phyloP scores from a whole-genome alignment of 805 yeast genomes.

The Starmerella lactis-condensi region DNA sequence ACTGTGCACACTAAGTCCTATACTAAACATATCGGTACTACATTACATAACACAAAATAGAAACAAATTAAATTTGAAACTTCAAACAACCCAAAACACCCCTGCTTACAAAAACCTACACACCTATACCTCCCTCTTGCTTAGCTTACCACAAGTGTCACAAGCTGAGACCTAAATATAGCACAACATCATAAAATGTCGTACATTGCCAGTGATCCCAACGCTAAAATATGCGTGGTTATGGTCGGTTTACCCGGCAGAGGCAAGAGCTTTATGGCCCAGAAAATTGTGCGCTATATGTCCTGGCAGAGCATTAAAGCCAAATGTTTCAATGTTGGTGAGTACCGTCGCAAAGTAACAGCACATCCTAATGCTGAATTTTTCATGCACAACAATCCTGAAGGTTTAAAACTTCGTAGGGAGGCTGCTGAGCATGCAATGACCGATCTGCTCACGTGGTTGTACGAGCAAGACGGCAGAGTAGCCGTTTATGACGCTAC shows the following conservation, averaged over 20 bases:
- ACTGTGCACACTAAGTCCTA: too few species aligned
- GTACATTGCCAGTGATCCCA: conserved; percentile 17
- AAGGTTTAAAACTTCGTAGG: conserved; percentile 43
- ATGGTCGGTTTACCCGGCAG: conserved; percentile 35
- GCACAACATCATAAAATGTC: conserved; percentile 5
- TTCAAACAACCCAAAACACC: too few species aligned
- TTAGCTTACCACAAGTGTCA: too few species aligned
- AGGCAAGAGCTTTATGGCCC: conserved; percentile 88
- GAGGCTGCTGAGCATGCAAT: conserved; percentile 59
- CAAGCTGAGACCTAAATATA: too few species aligned
- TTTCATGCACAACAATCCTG: conserved; percentile 47
- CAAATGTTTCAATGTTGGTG: conserved; percentile 76
- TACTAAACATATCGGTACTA: too few species aligned
- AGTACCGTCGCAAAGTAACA: conserved; percentile 47
- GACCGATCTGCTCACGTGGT: conserved; percentile 73
- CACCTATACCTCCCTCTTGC: too few species aligned
- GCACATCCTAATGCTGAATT: conserved; percentile 59
- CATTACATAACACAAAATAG: too few species aligned
- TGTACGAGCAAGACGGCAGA: conserved; percentile 54
- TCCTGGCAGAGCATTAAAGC: conserved; percentile 83
- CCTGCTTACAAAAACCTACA: too few species aligned
- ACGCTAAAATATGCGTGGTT: conserved; percentile 16
- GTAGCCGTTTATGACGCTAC: conserved; percentile 94
- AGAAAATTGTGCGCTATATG: conserved; percentile 77
- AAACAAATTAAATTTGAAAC: too few species aligned